Evolutionary conservation across 75 land plant genomes (phyloP), one percentile per base, ranked within the genome.

Genomic region (Larix kaempferi): DNA sequence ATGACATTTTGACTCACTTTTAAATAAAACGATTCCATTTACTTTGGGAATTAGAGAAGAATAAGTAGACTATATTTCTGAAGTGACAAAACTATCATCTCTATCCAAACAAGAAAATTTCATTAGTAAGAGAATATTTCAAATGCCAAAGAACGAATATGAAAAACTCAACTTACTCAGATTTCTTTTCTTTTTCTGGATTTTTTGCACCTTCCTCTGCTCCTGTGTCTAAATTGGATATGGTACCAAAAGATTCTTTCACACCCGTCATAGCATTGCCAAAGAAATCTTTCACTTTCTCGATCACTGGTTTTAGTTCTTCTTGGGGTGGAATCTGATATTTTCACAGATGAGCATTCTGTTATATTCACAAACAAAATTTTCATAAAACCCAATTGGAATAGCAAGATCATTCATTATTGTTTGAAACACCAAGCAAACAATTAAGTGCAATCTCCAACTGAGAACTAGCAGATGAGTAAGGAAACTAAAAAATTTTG

Each of bases 241-340:
- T 37, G 78, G 85, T 92, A 44, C 96, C 96, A 78, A 94, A 94
- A 16, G 97, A 87, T 37, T 90, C 95, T 80, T 92, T 90, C 12
- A 92, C 83, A n/a, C 79, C 79, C 37, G 73, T 74, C 19, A 87
- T 71, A 56, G 78, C 80, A 63, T 92, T 89, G 10, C 95, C 99
- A 77, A 96, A 90, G 86, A 92, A 92, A 79, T 89, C 98, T 73
- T 90, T 92, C 80, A 94, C 95, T 80, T 94, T 96, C 75, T 96
- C 99, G 44, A 94, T 74, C 44, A 91, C 94, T 22, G 98, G 88
- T 57, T 92, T 94, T 4, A 96, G 84, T 78, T 96, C 86, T 58
- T 88, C 99, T 77, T 82, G 82, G 10, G 87, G 80, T 49, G 99
- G 99, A 73, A 96, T 91, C 99, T 96, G 87, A 72, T 82, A 73